Base-by-base conservation (phyloP, 257 asterid genomes). In the Solanum phureja region DNA sequence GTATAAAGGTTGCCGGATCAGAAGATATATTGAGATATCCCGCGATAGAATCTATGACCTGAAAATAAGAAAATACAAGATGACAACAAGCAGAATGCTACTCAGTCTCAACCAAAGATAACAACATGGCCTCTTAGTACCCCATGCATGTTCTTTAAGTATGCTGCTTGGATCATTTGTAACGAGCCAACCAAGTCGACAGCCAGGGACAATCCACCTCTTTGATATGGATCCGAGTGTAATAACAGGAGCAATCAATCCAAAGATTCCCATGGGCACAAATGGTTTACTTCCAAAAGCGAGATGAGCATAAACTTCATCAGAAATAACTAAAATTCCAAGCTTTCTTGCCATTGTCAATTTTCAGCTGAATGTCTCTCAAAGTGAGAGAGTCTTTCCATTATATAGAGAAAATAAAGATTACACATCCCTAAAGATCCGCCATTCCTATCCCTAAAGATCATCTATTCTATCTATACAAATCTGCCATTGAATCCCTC, bases 201-300 rank as follows among this genome's bases (percentile, higher is more conserved):
- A 95, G 56, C 96, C 96, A 29, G 98, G 98, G 87, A 95, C 85
- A 74, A 93, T 90, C 98, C 98, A 95, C 84, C 95, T 91, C 90
- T 95, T 94, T 13, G 98, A 94, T 60, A 95, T 88, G 3, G 98
- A 87, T 52, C 96, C 98, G 21, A 95, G 82, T 13, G 96, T 91
- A 19, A 94, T 49, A 46, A 94, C 92, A 37, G 98, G 98, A 4
- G 88, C 87, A 31, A 83, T 84, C 16, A 92, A 89, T 88, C 94
- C 95, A 87, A 92, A 91, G 40, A 73, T 49, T 23, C 91, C 93
- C 98, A 94, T 92, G 4, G 97, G 94, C 49, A 92, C 87, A 88
- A 92, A 94, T 1, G 91, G 86, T 34, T 85, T 90, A 29, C 90
- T 71, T 44, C 98, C 98, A 58, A 85, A 95, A 86, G 91, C 88